Conservation (phyloP, 2,329 filamentous ascomycete genomes). For the Pseudocercospora crystallina region DNA sequence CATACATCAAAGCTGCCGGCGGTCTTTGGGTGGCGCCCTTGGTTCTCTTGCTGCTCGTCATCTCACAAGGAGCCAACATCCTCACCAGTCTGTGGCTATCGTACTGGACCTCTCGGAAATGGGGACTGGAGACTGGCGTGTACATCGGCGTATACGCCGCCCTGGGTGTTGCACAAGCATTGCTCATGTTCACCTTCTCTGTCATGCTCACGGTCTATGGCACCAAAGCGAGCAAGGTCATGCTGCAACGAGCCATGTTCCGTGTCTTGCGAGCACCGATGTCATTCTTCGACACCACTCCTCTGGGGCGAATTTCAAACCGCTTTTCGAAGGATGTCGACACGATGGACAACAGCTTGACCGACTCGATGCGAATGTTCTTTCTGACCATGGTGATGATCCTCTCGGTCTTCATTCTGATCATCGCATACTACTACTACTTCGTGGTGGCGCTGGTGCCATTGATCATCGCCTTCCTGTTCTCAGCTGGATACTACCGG, state of each 20-base stretch:
- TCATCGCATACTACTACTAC: constrained; percentile 94
- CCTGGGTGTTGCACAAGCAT: constrained; percentile 68
- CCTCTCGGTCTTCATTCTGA: constrained; percentile 78
- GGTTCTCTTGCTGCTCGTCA: constrained; percentile 63
- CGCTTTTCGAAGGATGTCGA: constrained; percentile 94
- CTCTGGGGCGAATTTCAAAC: constrained; percentile 91
- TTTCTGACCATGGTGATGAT: constrained; percentile 82
- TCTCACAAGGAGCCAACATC: constrained; percentile 83
- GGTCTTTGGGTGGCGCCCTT: constrained; percentile 66
- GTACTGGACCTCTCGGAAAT: constrained; percentile 86
- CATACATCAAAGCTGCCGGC: constrained; percentile 75
- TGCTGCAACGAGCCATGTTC: constrained; percentile 77
- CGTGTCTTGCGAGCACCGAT: constrained; percentile 69
- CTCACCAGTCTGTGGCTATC: constrained; percentile 88
- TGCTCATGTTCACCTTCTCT: constrained; percentile 79
- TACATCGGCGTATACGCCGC: constrained; percentile 67
- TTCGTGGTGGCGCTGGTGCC: constrained; percentile 70
- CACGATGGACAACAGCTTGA: constrained; percentile 86
- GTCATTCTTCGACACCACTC: constrained; percentile 97
- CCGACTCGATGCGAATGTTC: constrained; percentile 90
- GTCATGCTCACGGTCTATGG: constrained; percentile 74
- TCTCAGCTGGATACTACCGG: constrained; percentile 84
- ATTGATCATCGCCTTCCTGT: constrained; percentile 73
- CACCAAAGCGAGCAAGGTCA: constrained; percentile 76
- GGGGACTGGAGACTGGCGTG: constrained; percentile 61